A percentile compares a stretch with the other conserved stretches of the same genome.
These are phyloP conservation scores for Bidens hawaiensis DNA, from an alignment of 140 eudicot genomes.

Conservation along the genomic window DNA sequence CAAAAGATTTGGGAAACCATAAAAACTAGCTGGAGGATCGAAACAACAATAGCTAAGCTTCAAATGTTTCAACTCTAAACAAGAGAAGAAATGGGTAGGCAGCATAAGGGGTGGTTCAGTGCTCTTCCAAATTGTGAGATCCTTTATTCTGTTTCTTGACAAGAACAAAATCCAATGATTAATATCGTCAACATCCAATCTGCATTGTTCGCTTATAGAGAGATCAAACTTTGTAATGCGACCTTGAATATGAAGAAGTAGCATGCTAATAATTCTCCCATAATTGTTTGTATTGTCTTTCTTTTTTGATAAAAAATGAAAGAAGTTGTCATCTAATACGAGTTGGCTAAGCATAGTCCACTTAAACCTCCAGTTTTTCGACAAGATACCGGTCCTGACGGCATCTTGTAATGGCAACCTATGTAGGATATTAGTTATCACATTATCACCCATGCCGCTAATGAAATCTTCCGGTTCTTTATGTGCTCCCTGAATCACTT, in stretches of 20 bases:
- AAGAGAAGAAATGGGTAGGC: background rate
- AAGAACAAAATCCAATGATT: background rate
- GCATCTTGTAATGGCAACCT: background rate
- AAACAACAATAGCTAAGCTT: background rate
- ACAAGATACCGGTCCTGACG: background rate
- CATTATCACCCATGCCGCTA: background rate
- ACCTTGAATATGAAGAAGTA: background rate
- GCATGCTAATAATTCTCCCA: background rate
- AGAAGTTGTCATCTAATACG: background rate
- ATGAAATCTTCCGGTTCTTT: conserved; percentile 8
- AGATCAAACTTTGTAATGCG: background rate
- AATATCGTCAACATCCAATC: background rate
- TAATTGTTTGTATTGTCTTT: background rate
- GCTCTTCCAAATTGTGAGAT: background rate
- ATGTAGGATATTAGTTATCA: background rate
- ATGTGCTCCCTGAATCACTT: too few species aligned
- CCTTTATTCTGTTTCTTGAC: background rate
- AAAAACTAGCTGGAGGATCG: background rate
- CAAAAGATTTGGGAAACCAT: background rate
- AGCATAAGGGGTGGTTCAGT: background rate
- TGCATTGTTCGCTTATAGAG: background rate
- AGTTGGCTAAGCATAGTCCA: background rate
- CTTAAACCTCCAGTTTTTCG: background rate
- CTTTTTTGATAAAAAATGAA: background rate
- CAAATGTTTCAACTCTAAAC: background rate